A percentile compares a stretch with the other conserved stretches of the same genome.
Evolutionary conservation across 306 rosid genomes (phyloP).

Genomic region (Medicago ruthenica): DNA sequence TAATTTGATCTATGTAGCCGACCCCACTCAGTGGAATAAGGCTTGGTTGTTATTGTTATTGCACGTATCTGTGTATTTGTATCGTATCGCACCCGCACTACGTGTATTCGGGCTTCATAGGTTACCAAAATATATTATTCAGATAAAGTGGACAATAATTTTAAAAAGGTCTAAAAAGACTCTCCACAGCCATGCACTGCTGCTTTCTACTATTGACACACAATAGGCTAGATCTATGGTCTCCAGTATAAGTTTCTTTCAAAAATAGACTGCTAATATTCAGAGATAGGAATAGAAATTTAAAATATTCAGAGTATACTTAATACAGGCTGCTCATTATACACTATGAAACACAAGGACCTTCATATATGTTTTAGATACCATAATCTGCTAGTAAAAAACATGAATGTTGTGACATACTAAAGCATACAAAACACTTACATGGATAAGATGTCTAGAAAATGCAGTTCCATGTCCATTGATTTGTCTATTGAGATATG

Average conservation of each 20-base stretch:
- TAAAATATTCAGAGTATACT: slow-evolving; percentile 4
- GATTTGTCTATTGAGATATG: slow-evolving; percentile 68
- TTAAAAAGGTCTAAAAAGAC: background rate
- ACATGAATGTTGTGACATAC: slow-evolving; percentile 3
- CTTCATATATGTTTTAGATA: background rate
- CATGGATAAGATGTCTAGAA: slow-evolving; percentile 71
- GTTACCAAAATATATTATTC: slow-evolving; percentile 24
- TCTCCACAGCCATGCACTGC: background rate
- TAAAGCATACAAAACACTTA: slow-evolving; percentile 51
- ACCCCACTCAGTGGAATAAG: too few relatives aligned
- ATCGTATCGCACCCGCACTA: too few relatives aligned
- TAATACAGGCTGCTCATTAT: slow-evolving; percentile 24
- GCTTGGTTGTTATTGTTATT: too few relatives aligned
- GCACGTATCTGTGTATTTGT: too few relatives aligned
- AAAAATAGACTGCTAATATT: slow-evolving; percentile 7
- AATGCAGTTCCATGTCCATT: slow-evolving; percentile 65
- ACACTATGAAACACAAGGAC: background rate
- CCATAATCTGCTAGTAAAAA: slow-evolving; percentile 29
- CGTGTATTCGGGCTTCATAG: too few relatives aligned
- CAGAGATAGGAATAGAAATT: slow-evolving; percentile 20
- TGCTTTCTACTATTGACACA: background rate
- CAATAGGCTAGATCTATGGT: background rate
- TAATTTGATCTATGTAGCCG: too few relatives aligned
- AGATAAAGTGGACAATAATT: slow-evolving; percentile 16
- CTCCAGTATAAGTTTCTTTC: background rate